Percentiles rank a stretch among this genome's conserved stretches.
phyloP scores from a whole-genome alignment of 805 yeast genomes.

The Kluyveromyces aestuarii region DNA sequence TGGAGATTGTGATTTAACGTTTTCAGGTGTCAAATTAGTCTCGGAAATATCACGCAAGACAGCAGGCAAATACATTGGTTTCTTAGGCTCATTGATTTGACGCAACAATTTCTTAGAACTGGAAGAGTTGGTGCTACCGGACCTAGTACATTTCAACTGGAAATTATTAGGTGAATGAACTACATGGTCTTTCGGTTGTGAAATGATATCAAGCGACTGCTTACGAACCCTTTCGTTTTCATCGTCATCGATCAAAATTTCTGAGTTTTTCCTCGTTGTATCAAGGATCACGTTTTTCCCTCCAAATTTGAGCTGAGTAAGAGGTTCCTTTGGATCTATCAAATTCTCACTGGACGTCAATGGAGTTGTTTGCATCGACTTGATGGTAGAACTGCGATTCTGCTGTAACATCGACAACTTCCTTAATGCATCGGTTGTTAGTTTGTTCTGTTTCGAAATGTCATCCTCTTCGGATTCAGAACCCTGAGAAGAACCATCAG shows the following conservation, averaged over 20 bases:
- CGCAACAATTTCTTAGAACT: conserved; percentile 30
- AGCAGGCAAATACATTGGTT: conserved; percentile 87
- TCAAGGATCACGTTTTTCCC: conserved; percentile 24
- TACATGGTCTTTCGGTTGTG: conserved; percentile 8
- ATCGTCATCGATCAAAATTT: conserved; percentile 1
- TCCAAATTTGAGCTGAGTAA: conserved; percentile 21
- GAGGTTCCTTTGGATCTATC: conserved; percentile 8
- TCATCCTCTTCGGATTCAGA: conserved; percentile 23
- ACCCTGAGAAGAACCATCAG: conserved; percentile 4
- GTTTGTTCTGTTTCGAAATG: conserved; percentile 24
- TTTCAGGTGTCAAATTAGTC: conserved; percentile 36
- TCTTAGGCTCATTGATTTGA: conserved; percentile 72
- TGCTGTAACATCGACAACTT: conserved; percentile 26
- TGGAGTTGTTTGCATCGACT: conserved; percentile 2
- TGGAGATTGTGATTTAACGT: conserved; percentile 21
- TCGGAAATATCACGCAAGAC: conserved; percentile 52
- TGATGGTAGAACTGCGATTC: background rate
- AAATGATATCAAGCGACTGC: conserved; percentile 13
- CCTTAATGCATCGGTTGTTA: conserved; percentile 34
- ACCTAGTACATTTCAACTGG: background rate
- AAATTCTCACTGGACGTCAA: conserved; percentile 4
- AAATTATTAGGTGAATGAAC: background rate
- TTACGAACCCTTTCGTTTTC: conserved; percentile 3
- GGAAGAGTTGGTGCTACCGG: background rate
- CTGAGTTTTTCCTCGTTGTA: conserved; percentile 13